Conservation (phyloP, 2,329 filamentous ascomycete genomes). For the Fusarium sp. region DNA sequence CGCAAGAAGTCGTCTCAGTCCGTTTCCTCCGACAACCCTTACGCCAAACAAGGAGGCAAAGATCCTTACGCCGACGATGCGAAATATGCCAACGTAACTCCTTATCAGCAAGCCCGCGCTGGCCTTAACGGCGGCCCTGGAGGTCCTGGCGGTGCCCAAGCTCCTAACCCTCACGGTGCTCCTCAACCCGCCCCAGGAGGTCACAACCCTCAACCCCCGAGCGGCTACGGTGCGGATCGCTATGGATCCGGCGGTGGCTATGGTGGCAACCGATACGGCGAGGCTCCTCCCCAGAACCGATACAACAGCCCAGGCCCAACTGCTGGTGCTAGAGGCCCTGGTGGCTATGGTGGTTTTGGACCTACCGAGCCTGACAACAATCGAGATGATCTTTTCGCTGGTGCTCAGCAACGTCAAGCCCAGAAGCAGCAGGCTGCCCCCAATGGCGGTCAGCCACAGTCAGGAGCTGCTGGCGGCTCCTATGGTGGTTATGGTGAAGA, state of each 20-base stretch:
- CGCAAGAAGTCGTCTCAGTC: constrained; percentile 67
- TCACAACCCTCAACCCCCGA: constrained; percentile 47
- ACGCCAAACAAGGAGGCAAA: constrained; percentile 66
- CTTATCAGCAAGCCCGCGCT: constrained; percentile 62
- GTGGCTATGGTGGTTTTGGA: constrained; percentile 75
- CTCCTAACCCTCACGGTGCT: constrained; percentile 42
- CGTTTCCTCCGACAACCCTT: constrained; percentile 68
- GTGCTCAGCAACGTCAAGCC: constrained; percentile 66
- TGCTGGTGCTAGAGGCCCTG: constrained; percentile 61
- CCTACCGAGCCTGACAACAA: constrained; percentile 65
- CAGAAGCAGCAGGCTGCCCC: constrained; percentile 54
- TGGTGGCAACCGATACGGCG: constrained; percentile 68
- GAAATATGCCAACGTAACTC: constrained; percentile 62
- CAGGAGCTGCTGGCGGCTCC: constrained; percentile 48
- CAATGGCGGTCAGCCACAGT: constrained; percentile 46
- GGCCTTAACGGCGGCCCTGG: constrained; percentile 56
- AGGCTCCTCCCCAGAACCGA: constrained; percentile 67
- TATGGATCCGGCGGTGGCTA: constrained; percentile 67
- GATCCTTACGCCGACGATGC: constrained; percentile 69
- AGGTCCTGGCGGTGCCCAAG: constrained; percentile 52
- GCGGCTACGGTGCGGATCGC: constrained; percentile 68
- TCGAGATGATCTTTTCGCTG: constrained; percentile 75
- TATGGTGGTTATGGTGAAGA: constrained; percentile 75
- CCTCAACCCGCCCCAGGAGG: constrained; percentile 42
- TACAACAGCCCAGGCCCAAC: constrained; percentile 62